Percentiles rank a stretch among this genome's conserved stretches.
Evolutionary conservation across 2,329 filamentous ascomycete genomes (phyloP).

Genomic region (Penicillium sp.): DNA sequence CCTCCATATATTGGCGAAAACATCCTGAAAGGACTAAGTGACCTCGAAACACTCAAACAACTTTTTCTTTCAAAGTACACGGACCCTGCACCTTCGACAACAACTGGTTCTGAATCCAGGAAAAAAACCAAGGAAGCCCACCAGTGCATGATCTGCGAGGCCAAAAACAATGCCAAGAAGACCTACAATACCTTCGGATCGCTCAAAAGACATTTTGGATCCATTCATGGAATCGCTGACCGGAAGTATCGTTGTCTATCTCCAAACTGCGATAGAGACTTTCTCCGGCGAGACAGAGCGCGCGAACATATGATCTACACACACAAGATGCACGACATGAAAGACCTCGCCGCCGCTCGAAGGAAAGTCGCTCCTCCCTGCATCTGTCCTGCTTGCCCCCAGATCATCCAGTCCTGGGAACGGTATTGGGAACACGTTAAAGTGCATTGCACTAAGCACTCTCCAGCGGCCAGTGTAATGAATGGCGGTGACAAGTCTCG

Average conservation of each 20-base stretch:
- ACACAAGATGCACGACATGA: not conserved
- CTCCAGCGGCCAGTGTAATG: not conserved
- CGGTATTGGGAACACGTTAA: not conserved
- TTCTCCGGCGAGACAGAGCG: not conserved
- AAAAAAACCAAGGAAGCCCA: not conserved
- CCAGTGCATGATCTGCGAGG: not conserved
- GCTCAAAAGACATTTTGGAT: not conserved
- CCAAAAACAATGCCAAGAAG: not conserved
- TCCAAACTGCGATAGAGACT: fast-evolving
- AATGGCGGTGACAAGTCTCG: not conserved
- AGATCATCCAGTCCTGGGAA: not conserved
- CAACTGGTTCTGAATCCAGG: too few species aligned
- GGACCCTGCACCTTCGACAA: too few species aligned
- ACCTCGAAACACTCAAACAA: too few species aligned
- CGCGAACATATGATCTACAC: not conserved
- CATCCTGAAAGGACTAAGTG: too few species aligned
- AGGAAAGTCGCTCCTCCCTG: not conserved
- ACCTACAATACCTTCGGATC: not conserved
- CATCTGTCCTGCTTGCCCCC: not conserved
- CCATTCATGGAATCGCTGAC: not conserved
- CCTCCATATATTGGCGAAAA: not conserved
- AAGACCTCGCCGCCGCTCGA: not conserved
- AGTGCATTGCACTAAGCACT: not conserved
- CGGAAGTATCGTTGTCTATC: not conserved
- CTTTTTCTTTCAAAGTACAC: too few species aligned